These are phyloP conservation scores for Proliferodiscus dingleyae DNA, from an alignment of 2,329 filamentous ascomycete species.

Conservation along the genomic window DNA sequence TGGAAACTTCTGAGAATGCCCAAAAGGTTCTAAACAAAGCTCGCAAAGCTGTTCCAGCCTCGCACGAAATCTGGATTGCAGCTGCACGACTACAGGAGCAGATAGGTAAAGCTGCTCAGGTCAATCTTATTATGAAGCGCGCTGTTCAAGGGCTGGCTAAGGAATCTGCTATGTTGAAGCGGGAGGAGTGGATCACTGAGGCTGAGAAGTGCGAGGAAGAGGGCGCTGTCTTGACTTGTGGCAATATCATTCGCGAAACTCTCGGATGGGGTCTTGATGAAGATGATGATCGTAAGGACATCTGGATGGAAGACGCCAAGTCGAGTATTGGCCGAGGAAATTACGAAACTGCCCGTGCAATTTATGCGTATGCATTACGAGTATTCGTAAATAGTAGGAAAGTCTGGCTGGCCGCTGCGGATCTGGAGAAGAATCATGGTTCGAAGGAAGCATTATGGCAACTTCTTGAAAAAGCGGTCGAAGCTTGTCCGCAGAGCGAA, in stretches of 20 bases:
- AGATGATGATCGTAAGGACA: constrained; percentile 92
- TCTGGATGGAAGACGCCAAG: constrained; percentile 92
- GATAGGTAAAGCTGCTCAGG: constrained; percentile 68
- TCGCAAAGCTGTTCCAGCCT: constrained; percentile 87
- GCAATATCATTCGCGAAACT: constrained; percentile 86
- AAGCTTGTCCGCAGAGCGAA: constrained; percentile 86
- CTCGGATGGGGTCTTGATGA: constrained; percentile 91
- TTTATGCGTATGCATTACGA: constrained; percentile 85
- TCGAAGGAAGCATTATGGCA: constrained; percentile 77
- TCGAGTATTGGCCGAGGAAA: constrained; percentile 73
- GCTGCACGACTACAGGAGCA: constrained; percentile 89
- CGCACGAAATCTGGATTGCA: constrained; percentile 94
- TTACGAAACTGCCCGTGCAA: constrained; percentile 88
- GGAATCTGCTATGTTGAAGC: constrained; percentile 92
- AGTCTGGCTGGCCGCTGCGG: constrained; percentile 85
- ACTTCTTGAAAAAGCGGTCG: constrained; percentile 86
- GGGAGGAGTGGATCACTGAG: constrained; percentile 94
- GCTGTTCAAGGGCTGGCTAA: constrained; percentile 83
- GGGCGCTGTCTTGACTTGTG: constrained; percentile 79
- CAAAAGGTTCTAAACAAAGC: constrained; percentile 94
- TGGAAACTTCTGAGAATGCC: constrained; percentile 86
- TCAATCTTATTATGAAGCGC: constrained; percentile 93
- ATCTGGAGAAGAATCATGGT: constrained; percentile 87
- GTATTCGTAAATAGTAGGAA: constrained; percentile 85
- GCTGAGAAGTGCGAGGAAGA: constrained; percentile 94